A percentile compares a stretch with the other conserved stretches of the same genome.
Evolutionary conservation across 305 asterid genomes (phyloP).

Genomic region (Fraxinus xanthoxyloides): DNA sequence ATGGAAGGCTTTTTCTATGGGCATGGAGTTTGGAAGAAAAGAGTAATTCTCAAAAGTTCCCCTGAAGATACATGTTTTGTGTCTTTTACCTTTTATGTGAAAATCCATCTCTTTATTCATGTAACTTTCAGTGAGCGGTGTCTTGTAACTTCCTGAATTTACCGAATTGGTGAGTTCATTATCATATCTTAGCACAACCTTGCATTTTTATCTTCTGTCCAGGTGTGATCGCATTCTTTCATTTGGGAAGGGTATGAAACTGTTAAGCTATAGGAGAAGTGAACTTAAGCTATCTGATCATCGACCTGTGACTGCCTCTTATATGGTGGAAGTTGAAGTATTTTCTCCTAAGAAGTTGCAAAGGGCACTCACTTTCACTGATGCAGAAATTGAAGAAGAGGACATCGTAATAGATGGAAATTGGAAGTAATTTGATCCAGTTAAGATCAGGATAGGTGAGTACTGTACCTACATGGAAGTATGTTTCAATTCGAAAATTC

Average conservation of each 20-base stretch:
- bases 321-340: slow-evolving; percentile 77
- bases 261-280: slow-evolving; percentile 58
- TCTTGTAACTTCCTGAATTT: neutral
- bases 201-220: slow-evolving; percentile 14
- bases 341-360: slow-evolving; percentile 78
- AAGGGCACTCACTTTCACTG: slow-evolving; percentile 77
- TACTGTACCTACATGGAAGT: neutral
- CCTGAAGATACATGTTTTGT: neutral
- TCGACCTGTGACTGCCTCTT: slow-evolving; percentile 81
- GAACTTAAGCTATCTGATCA: slow-evolving; percentile 80
- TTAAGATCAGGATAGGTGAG: slow-evolving; percentile 49
- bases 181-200: neutral
- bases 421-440: slow-evolving; percentile 26
- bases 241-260: slow-evolving; percentile 73
- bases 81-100: neutral
- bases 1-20: neutral
- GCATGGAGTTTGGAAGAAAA: neutral
- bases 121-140: neutral
- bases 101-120: neutral
- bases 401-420: slow-evolving; percentile 39
- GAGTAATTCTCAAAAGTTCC: neutral
- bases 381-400: slow-evolving; percentile 73
- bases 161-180: neutral
- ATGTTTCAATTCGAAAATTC: neutral
- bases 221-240: slow-evolving; percentile 95